A percentile compares a stretch with the other conserved stretches of the same genome.
These are phyloP conservation scores for Quercus aquifolioides DNA, from an alignment of 306 rosid species.

Conservation along the genomic window DNA sequence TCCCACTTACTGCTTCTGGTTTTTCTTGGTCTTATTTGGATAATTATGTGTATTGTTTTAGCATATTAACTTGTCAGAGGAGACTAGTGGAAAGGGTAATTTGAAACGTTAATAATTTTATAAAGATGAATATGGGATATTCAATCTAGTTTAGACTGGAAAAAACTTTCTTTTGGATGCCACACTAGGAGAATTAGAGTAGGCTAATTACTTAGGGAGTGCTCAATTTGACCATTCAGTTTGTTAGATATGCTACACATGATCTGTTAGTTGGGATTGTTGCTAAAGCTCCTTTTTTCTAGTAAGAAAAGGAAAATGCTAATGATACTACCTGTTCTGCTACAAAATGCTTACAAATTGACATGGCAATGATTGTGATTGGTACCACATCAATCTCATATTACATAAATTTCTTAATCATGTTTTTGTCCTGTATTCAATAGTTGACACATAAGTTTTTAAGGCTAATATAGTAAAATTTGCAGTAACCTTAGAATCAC, in stretches of 20 bases:
- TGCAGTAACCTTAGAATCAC: no score
- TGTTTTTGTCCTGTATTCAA: no score
- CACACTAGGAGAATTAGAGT: background rate
- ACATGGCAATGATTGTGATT: no score
- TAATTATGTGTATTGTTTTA: background rate
- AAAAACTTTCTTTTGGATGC: background rate
- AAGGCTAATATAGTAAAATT: background rate
- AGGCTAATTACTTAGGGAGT: background rate
- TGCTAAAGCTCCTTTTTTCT: background rate
- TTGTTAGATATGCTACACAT: background rate
- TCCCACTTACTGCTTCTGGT: slow-evolving; percentile 13
- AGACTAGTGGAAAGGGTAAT: background rate
- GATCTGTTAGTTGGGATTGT: background rate
- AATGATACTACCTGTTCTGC: no score
- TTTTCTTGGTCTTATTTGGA: background rate
- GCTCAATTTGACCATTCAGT: background rate
- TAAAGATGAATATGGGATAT: background rate
- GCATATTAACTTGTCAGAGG: background rate
- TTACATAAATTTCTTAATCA: no score
- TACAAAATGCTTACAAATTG: no score
- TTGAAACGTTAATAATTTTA: background rate
- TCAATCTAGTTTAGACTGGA: background rate
- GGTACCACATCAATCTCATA: no score
- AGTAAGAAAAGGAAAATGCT: background rate
- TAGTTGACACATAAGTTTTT: no score